Conservation (phyloP, 768 basidiomycete species). For the Suillus fuscotomentosus region DNA sequence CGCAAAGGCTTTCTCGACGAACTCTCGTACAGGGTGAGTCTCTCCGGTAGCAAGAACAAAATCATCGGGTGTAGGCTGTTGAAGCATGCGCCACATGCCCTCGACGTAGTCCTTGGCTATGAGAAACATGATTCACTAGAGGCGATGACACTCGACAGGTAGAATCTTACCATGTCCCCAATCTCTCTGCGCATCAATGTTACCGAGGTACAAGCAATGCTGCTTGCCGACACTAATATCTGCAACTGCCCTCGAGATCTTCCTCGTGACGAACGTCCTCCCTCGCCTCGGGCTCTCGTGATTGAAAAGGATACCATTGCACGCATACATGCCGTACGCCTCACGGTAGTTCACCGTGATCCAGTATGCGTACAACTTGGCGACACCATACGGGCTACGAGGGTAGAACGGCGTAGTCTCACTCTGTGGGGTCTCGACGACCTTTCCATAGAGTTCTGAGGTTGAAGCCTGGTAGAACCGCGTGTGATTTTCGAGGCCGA, state of each 20-base stretch:
- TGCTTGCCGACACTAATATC: conserved; percentile 92
- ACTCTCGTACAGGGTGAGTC: conserved; percentile 93
- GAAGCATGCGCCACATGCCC: conserved; percentile 97
- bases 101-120: conserved; percentile 88
- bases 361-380: conserved; percentile 92
- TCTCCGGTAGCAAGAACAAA: conserved; percentile 96
- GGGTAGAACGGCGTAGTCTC: conserved; percentile 99
- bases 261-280: conserved; percentile 93
- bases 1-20: conserved; percentile 83
- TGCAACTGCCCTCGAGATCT: conserved; percentile 89
- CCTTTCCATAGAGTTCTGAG: conserved; percentile 96
- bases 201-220: conserved; percentile 88
- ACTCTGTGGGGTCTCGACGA: conserved; percentile 91
- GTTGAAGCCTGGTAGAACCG: conserved; percentile 98
- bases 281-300: conserved; percentile 96
- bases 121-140: not conserved
- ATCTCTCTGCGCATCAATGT: conserved; percentile 92
- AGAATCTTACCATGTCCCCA: conserved; percentile 86
- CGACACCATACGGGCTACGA: conserved; percentile 94
- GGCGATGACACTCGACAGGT: not conserved
- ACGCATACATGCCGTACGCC: conserved; percentile 94
- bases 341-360: conserved; percentile 92
- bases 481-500: conserved; percentile 89
- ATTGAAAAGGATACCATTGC: conserved; percentile 97
- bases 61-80: conserved; percentile 80